Percentiles rank a stretch among this genome's conserved stretches.
Conservation (phyloP, 164 flowering plant species). For the Hamamelis virginiana region DNA sequence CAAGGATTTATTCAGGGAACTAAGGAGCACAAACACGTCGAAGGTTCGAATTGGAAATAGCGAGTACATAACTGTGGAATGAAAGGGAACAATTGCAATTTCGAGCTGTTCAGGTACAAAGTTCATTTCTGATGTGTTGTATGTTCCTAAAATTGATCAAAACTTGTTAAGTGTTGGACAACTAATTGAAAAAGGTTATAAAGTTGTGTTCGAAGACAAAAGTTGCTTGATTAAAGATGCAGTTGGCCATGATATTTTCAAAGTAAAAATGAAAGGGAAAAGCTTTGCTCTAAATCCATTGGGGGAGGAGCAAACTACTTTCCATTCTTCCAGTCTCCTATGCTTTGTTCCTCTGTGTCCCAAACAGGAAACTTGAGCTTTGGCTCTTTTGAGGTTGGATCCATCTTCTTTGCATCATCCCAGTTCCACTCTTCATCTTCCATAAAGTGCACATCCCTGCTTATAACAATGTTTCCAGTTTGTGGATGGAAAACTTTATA, state of each 20-base stretch:
- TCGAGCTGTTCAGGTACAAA: neutral
- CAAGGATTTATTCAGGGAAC: too few relatives aligned
- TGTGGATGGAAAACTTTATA: too few relatives aligned
- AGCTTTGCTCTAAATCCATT: constrained; percentile 4
- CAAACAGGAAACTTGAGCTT: too few relatives aligned
- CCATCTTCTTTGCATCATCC: too few relatives aligned
- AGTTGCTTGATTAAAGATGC: constrained; percentile 12
- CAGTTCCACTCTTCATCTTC: too few relatives aligned
- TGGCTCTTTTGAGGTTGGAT: too few relatives aligned
- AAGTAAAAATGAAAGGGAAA: too few relatives aligned
- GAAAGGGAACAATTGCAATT: neutral
- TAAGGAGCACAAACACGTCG: too few relatives aligned
- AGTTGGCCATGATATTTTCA: neutral
- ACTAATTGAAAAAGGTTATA: constrained; percentile 13
- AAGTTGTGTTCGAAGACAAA: constrained; percentile 10
- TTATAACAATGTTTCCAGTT: neutral
- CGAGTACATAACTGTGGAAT: neutral
- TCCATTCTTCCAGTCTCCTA: too few relatives aligned
- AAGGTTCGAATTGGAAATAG: too few relatives aligned
- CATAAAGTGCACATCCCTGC: too few relatives aligned
- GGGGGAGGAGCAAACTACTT: constrained; percentile 3
- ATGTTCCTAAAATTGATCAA: constrained; percentile 23
- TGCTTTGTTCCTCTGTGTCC: too few relatives aligned
- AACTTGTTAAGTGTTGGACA: constrained; percentile 25
- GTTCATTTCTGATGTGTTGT: constrained; percentile 16